phyloP scores from a whole-genome alignment of 176 grass and related monocot genomes.

The Tuctoria greenei region DNA sequence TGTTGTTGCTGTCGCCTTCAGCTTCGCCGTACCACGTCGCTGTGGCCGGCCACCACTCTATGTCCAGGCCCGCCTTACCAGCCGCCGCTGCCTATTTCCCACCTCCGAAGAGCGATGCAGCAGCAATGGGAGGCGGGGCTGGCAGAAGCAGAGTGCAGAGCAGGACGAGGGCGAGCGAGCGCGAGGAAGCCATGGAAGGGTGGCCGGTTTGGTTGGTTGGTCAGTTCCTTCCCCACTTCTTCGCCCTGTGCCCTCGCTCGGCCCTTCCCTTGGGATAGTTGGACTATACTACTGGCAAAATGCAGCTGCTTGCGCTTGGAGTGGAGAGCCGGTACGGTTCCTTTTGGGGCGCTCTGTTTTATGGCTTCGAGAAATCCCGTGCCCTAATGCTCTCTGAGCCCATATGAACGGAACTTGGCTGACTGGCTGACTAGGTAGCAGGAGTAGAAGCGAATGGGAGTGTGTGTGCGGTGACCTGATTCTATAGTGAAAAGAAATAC shows the following conservation, averaged over 20 bases:
- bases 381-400: constrained; percentile 22
- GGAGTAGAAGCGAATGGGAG: background rate
- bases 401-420: background rate
- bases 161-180: constrained; percentile 26
- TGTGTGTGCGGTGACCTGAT: background rate
- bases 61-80: constrained; percentile 35
- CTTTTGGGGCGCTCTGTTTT: constrained; percentile 32
- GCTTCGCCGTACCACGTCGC: constrained; percentile 95
- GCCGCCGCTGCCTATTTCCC: background rate
- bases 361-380: constrained; percentile 63
- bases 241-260: background rate
- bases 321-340: constrained; percentile 16
- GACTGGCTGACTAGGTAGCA: background rate
- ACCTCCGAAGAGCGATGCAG: constrained; percentile 25
- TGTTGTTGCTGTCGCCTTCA: constrained; percentile 89
- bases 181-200: constrained; percentile 27
- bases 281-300: background rate
- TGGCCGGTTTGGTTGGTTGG: background rate
- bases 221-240: background rate
- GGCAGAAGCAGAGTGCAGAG: constrained; percentile 30
- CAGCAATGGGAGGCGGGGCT: background rate
- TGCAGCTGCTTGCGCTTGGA: constrained; percentile 3
- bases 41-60: constrained; percentile 84
- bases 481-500: background rate
- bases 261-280: background rate